Conservation (phyloP, 2,329 filamentous ascomycete genomes). For the Penicillium sumatraense region DNA sequence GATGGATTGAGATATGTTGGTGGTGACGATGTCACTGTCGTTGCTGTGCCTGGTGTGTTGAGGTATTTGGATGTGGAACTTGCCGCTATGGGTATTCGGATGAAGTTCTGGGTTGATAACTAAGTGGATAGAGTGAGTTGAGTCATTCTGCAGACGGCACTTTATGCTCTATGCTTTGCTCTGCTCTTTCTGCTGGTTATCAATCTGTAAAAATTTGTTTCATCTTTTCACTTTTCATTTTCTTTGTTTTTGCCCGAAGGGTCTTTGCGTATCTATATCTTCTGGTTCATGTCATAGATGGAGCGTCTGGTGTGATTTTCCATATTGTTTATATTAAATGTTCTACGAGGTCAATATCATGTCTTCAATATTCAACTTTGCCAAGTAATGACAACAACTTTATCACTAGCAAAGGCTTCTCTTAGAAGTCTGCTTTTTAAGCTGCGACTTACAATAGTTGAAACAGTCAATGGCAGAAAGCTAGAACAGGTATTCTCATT, state of each 20-base stretch:
- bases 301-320: constrained; percentile 25
- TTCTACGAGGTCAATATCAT: constrained; percentile 9
- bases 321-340: constrained; percentile 10
- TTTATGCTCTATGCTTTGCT: too few species aligned
- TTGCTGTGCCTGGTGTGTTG: constrained; percentile 90
- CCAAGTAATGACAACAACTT: too few species aligned
- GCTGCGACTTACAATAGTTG: too few species aligned
- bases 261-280: constrained; percentile 7
- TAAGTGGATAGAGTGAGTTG: too few species aligned
- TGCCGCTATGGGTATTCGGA: constrained; percentile 92
- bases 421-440: too few species aligned
- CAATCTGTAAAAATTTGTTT: constrained; percentile 6
- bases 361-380: constrained; percentile 1
- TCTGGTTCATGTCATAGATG: constrained; percentile 30
- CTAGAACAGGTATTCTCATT: not conserved
- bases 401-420: too few species aligned
- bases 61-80: constrained; percentile 94
- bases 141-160: too few species aligned
- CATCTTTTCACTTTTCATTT: too few species aligned
- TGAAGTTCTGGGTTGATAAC: constrained; percentile 81
- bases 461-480: too few species aligned
- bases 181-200: not conserved
- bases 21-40: constrained; percentile 86
- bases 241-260: not conserved
- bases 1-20: constrained; percentile 82